Evolutionary conservation across 306 rosid species (phyloP).

Genomic region (Bauhinia variegata): DNA sequence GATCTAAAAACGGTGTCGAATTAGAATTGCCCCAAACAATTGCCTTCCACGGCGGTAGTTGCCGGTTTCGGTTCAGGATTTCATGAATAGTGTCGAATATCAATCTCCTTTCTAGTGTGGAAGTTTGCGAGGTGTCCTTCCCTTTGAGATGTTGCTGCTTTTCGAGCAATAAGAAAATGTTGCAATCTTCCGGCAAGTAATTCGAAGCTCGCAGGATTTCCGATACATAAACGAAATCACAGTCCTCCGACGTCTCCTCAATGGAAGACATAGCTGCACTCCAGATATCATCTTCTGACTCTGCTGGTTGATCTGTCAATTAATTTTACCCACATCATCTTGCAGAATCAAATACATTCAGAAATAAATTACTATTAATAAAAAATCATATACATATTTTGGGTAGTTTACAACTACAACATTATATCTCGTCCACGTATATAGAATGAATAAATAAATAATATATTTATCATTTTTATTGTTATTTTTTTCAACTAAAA

Average conservation of each 20-base stretch:
- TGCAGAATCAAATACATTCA: background rate
- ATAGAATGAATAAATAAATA: too few relatives aligned
- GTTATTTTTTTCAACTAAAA: too few relatives aligned
- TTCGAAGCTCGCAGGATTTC: slow-evolving; percentile 68
- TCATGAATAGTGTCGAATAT: slow-evolving; percentile 76
- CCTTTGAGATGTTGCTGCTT: slow-evolving; percentile 72
- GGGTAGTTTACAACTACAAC: too few relatives aligned
- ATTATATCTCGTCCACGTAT: too few relatives aligned
- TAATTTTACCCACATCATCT: background rate
- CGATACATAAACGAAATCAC: slow-evolving; percentile 66
- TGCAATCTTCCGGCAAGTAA: slow-evolving; percentile 60
- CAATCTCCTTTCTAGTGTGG: slow-evolving; percentile 61
- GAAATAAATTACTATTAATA: too few relatives aligned
- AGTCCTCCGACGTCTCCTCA: slow-evolving; percentile 56
- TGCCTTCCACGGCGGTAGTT: slow-evolving; percentile 80
- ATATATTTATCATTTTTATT: too few relatives aligned
- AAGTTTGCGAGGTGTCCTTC: slow-evolving; percentile 61
- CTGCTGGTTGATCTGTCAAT: slow-evolving; percentile 63
- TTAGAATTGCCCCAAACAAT: slow-evolving; percentile 18
- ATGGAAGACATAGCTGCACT: slow-evolving; percentile 43
- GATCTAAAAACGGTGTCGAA: slow-evolving; percentile 33
- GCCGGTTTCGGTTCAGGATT: slow-evolving; percentile 55
- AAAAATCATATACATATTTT: too few relatives aligned
- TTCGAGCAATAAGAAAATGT: slow-evolving; percentile 66
- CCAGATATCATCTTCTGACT: slow-evolving; percentile 76